Evolutionary conservation across 768 basidiomycete genomes (phyloP).

Genomic region (Suillus fuscotomentosus): DNA sequence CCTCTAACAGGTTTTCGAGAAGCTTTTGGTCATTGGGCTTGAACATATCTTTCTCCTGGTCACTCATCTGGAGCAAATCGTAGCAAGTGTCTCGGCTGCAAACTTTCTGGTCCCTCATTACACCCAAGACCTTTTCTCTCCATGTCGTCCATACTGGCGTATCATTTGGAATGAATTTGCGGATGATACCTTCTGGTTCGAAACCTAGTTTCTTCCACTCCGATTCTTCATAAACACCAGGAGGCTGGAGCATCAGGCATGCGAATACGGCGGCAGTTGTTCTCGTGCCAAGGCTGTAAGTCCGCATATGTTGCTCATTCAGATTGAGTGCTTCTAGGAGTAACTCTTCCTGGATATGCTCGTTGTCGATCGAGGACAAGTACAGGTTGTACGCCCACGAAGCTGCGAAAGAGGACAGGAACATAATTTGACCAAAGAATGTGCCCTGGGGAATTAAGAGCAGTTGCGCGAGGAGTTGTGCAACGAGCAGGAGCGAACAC

Average conservation of each 20-base stretch:
- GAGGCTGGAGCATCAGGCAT: conserved; percentile 4
- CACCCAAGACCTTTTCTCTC: neutral
- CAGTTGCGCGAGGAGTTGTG: conserved; percentile 33
- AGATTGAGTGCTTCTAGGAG: conserved; percentile 9
- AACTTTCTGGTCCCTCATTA: neutral
- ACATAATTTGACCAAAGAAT: conserved; percentile 36
- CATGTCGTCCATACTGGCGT: conserved; percentile 8
- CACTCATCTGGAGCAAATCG: neutral
- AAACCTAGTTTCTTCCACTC: neutral
- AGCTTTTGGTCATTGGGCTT: neutral
- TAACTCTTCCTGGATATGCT: conserved; percentile 16
- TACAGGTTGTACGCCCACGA: conserved; percentile 33
- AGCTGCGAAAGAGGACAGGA: conserved; percentile 28
- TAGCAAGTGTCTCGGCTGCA: neutral
- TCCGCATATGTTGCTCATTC: neutral
- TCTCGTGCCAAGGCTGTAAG: conserved; percentile 7
- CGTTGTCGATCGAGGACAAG: conserved; percentile 30
- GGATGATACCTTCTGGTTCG: neutral
- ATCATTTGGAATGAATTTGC: conserved; percentile 8
- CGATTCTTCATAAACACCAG: neutral
- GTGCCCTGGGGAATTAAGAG: conserved; percentile 33
- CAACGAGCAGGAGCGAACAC: conserved; percentile 29
- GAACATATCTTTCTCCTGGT: neutral
- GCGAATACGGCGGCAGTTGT: conserved; percentile 8
- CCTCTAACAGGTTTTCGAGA: neutral